Percentiles rank a stretch among this genome's conserved stretches.
Conservation (phyloP, 202 grass and related monocot genomes). For the Bolboschoenoplectus hybrid region DNA sequence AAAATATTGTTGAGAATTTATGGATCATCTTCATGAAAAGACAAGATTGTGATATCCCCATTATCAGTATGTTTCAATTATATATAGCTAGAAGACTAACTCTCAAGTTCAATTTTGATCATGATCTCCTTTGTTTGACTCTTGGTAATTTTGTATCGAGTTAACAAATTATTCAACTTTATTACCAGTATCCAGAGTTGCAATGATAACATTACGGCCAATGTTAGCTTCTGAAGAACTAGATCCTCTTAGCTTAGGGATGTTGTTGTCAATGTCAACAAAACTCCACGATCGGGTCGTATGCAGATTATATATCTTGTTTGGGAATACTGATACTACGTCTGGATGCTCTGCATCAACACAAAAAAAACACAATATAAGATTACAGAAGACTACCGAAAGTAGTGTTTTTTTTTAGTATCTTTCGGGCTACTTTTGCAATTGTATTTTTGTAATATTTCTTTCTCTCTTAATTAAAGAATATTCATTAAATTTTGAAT, state of each 20-base stretch:
- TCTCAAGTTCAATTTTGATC: background rate
- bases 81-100: no score
- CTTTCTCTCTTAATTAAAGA: background rate
- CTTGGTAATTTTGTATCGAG: no score
- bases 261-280: slow-evolving; percentile 49
- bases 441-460: background rate
- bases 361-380: background rate
- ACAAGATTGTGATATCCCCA: background rate
- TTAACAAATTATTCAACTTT: background rate
- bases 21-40: background rate
- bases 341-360: slow-evolving; percentile 56
- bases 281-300: slow-evolving; percentile 89
- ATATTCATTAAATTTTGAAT: background rate
- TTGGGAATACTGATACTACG: slow-evolving; percentile 75
- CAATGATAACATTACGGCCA: slow-evolving; percentile 70
- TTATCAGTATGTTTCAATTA: background rate
- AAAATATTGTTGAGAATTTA: background rate
- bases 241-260: slow-evolving; percentile 42
- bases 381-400: background rate
- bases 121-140: background rate
- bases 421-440: background rate
- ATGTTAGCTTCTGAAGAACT: slow-evolving; percentile 53
- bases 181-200: slow-evolving; percentile 75
- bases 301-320: slow-evolving; percentile 69
- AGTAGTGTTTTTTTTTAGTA: background rate